Evolutionary conservation across 2,329 filamentous ascomycete genomes (phyloP), one percentile per base, ranked within the genome.

Genomic region (Botrytis tulipae): DNA sequence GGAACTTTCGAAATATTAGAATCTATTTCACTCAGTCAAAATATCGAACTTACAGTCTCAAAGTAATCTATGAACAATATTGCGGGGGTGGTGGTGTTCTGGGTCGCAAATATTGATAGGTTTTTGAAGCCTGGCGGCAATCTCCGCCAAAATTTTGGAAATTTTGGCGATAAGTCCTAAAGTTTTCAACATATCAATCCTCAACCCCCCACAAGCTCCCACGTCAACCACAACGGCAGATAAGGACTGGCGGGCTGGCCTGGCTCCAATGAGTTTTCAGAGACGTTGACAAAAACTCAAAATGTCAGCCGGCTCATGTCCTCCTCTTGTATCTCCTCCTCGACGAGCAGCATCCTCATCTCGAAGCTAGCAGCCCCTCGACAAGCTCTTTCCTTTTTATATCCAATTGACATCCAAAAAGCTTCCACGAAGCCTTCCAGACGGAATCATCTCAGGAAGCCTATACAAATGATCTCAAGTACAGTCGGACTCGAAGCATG

Each of bases 221-320:
- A 48, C 65, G 44, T 71, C n/a, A 65, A 71, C 59, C 59, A 71
- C 44, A 48, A 71, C 69, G 32, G 59, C 59, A 71, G 69, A 62
- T 66, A 40, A 65, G 42, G 48, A 72, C 29, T 29, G 40, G 60
- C 67, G 37, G 62, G 44, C 46, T 67, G 44, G 62, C 46, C 70
- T 60, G 75, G 59, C 74, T 77, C 61, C 69, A 78, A 79, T 79
- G 78, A 60, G 35, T 75, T 57, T 74, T 68, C 73, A 74, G 67
- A 73, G 68, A 76, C 75, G 75, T 77, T 79, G 74, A 77, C 66
- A 73, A 75, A 57, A 63, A 60, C 82, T 83, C 87, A 89, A 84
- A 78, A 91, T 91, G 89, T 86, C 83, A 84, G 84, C 82, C 83
- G 80, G 86, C 87, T 87, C 88, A 91, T 91, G 89, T 89, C 87